Percentiles rank a stretch among this genome's conserved stretches.
phyloP scores from a whole-genome alignment of 495 filamentous ascomycete genomes.

The Copromyces sp. region DNA sequence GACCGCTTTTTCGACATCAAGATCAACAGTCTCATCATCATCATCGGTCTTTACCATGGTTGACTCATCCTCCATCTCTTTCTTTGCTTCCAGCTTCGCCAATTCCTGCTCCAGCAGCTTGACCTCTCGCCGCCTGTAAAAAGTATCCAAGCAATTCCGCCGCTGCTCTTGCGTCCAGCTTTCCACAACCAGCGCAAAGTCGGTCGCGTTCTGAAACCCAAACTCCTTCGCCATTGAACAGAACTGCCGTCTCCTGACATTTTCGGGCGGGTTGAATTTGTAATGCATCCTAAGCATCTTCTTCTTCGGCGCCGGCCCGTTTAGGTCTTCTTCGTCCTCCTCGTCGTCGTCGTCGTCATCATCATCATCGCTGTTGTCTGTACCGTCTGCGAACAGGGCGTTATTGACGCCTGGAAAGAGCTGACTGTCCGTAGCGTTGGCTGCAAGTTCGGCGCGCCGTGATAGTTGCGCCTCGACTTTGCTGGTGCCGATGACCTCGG shows the following conservation, averaged over 20 bases:
- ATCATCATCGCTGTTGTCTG: slow-evolving; percentile 4
- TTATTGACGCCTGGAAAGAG: slow-evolving; percentile 6
- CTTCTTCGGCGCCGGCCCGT: background rate
- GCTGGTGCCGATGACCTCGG: slow-evolving; percentile 85
- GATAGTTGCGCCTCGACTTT: slow-evolving; percentile 74
- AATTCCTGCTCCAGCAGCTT: slow-evolving; percentile 21
- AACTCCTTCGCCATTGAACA: slow-evolving; percentile 77
- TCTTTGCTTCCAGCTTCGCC: slow-evolving; percentile 6
- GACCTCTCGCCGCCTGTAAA: slow-evolving; percentile 51
- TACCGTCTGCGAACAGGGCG: slow-evolving; percentile 27
- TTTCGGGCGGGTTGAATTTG: slow-evolving; percentile 63
- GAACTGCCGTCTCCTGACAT: slow-evolving; percentile 74
- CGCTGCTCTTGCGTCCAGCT: slow-evolving; percentile 83
- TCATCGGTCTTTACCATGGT: background rate
- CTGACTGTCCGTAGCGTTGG: slow-evolving; percentile 32
- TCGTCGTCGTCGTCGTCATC: background rate
- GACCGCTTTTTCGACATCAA: background rate
- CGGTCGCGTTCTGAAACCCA: slow-evolving; percentile 64
- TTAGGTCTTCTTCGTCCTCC: background rate
- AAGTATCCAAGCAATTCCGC: slow-evolving; percentile 66
- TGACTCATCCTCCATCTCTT: background rate
- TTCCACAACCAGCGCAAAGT: slow-evolving; percentile 92
- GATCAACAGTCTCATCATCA: background rate
- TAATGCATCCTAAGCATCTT: slow-evolving; percentile 39
- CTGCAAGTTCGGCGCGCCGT: slow-evolving; percentile 58